Conservation (phyloP, 352 stramenopile species). For the Pythium coloratum region DNA sequence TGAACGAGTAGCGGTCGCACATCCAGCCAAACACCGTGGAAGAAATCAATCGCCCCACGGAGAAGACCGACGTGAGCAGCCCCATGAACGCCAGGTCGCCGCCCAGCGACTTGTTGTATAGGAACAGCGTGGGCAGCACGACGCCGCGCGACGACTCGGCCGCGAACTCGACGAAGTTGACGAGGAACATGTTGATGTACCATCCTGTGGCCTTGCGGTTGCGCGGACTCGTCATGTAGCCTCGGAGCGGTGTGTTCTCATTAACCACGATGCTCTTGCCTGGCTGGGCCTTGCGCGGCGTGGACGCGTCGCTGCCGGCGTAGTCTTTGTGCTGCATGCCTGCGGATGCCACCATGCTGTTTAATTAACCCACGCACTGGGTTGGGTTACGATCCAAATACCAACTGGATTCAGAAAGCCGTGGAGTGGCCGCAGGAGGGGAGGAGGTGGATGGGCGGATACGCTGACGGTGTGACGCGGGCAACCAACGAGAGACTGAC, state of each 20-base stretch:
- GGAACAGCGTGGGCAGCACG: constrained; percentile 79
- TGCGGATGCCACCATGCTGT: constrained; percentile 1
- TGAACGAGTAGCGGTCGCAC: constrained; percentile 81
- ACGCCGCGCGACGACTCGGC: constrained; percentile 76
- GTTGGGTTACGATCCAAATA: background rate
- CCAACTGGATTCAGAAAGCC: background rate
- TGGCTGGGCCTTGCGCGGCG: constrained; percentile 3
- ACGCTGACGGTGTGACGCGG: no score
- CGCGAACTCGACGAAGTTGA: constrained; percentile 87
- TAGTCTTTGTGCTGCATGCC: background rate
- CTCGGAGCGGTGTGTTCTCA: constrained; percentile 33
- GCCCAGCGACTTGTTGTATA: constrained; percentile 82
- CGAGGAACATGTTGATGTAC: constrained; percentile 78
- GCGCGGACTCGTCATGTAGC: constrained; percentile 44
- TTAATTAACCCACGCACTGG: background rate
- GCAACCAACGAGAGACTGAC: background rate
- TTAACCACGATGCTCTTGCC: constrained; percentile 11
- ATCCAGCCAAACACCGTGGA: constrained; percentile 84
- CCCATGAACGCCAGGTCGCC: constrained; percentile 79
- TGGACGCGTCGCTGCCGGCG: background rate
- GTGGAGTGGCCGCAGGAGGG: no score
- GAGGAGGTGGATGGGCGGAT: background rate
- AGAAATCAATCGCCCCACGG: constrained; percentile 76
- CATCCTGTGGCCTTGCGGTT: constrained; percentile 48
- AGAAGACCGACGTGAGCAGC: constrained; percentile 79